phyloP scores from a whole-genome alignment of 352 stramenopile genomes.

The Globisporangium viniferum region DNA sequence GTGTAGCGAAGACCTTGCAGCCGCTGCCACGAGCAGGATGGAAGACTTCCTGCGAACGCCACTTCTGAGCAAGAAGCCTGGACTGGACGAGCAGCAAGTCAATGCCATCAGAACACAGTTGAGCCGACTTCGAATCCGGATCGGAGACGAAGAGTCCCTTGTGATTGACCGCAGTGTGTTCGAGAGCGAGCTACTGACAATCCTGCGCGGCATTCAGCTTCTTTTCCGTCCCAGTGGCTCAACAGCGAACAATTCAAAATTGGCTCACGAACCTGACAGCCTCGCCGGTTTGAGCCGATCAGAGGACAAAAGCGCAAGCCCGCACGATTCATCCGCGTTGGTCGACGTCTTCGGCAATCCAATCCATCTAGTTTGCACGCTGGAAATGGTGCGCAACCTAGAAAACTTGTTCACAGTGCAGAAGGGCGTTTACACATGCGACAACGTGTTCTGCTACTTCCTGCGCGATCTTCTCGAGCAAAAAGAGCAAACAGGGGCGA shows the following conservation, averaged over 20 bases:
- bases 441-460: slow-evolving; percentile 73
- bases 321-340: background rate
- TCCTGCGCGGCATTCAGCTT: slow-evolving; percentile 35
- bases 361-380: slow-evolving; percentile 39
- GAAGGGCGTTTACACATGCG: slow-evolving; percentile 31
- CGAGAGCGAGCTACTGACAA: slow-evolving; percentile 20
- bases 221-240: slow-evolving; percentile 25
- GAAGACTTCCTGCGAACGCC: slow-evolving; percentile 48
- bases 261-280: background rate
- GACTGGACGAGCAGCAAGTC: slow-evolving; percentile 30
- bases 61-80: slow-evolving; percentile 45
- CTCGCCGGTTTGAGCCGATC: background rate
- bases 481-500: background rate
- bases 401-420: slow-evolving; percentile 51
- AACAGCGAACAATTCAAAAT: background rate
- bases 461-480: slow-evolving; percentile 58
- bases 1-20: slow-evolving; percentile 18
- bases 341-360: slow-evolving; percentile 46
- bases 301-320: background rate
- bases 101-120: slow-evolving; percentile 29
- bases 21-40: slow-evolving; percentile 24
- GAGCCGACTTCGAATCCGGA: slow-evolving; percentile 45
- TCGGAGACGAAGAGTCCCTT: slow-evolving; percentile 69
- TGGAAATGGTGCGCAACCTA: slow-evolving; percentile 43
- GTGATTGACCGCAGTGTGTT: slow-evolving; percentile 41